phyloP scores from a whole-genome alignment of 306 rosid genomes.

The Prunus mongolica region DNA sequence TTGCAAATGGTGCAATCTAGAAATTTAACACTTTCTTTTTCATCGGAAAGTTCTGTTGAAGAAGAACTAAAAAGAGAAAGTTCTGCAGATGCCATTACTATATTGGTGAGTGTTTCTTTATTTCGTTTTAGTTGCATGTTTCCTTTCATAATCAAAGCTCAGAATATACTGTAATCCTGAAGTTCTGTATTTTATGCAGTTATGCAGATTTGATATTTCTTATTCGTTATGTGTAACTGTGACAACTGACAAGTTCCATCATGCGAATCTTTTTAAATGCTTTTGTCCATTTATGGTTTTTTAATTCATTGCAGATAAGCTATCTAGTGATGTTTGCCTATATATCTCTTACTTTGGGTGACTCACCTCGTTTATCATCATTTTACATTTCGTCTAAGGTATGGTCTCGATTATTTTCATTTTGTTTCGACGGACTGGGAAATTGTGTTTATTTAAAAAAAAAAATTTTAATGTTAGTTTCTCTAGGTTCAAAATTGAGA shows the following conservation, averaged over 20 bases:
- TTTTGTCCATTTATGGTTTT: constrained; percentile 13
- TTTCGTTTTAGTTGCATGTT: constrained; percentile 1
- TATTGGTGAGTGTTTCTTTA: constrained; percentile 53
- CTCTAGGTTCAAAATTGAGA: constrained; percentile 4
- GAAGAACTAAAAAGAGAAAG: constrained; percentile 97
- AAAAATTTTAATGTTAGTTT: neutral
- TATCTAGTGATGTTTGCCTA: constrained; percentile 97
- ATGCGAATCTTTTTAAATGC: constrained; percentile 1
- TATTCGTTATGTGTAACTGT: neutral
- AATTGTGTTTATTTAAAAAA: neutral
- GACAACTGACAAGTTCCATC: neutral
- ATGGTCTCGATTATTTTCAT: constrained; percentile 18
- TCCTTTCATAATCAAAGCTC: neutral
- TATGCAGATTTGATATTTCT: neutral
- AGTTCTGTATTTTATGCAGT: neutral
- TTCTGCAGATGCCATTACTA: constrained; percentile 90
- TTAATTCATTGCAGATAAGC: constrained; percentile 70
- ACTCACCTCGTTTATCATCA: constrained; percentile 57
- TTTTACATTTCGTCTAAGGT: constrained; percentile 96
- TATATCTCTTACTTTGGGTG: constrained; percentile 94
- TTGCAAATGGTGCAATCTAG: constrained; percentile 71
- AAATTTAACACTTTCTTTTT: constrained; percentile 86
- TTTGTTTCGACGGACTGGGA: neutral
- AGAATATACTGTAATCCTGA: neutral
- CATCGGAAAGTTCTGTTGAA: constrained; percentile 96